These are phyloP conservation scores for Fusarium mexicanum DNA, from an alignment of 2,329 filamentous ascomycete genomes.

Conservation along the genomic window DNA sequence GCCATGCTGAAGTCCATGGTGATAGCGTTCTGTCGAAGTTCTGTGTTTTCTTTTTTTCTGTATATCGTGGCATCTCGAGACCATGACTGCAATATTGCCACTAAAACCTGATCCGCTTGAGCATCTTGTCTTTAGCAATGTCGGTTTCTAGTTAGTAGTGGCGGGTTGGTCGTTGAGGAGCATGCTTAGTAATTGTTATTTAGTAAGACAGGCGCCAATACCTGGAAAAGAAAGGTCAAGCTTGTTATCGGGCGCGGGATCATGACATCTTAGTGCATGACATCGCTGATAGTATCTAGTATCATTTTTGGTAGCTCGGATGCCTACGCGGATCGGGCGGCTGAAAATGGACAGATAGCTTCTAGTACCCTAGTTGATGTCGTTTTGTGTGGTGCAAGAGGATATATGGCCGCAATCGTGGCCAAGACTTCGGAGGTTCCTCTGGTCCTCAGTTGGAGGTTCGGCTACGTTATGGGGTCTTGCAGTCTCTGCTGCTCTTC, in stretches of 20 bases:
- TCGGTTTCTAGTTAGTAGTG: background rate
- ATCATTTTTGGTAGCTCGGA: fast-evolving
- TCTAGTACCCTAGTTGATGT: fast-evolving
- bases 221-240: background rate
- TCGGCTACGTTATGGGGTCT: fast-evolving
- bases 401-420: background rate
- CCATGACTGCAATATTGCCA: background rate
- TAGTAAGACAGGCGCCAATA: background rate
- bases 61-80: background rate
- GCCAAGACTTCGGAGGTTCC: background rate
- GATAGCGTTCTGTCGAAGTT: background rate
- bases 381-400: background rate
- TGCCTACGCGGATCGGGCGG: background rate
- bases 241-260: background rate
- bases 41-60: too few relatives aligned
- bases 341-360: background rate
- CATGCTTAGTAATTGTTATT: fast-evolving
- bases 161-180: background rate
- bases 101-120: background rate
- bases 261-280: fast-evolving
- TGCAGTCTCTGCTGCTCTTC: background rate
- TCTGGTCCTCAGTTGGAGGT: background rate
- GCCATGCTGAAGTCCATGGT: too few relatives aligned
- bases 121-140: background rate
- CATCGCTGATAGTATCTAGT: background rate